A percentile compares a stretch with the other conserved stretches of the same genome.
Conservation (phyloP, 805 yeast species). For the Naumovozyma castellii region DNA sequence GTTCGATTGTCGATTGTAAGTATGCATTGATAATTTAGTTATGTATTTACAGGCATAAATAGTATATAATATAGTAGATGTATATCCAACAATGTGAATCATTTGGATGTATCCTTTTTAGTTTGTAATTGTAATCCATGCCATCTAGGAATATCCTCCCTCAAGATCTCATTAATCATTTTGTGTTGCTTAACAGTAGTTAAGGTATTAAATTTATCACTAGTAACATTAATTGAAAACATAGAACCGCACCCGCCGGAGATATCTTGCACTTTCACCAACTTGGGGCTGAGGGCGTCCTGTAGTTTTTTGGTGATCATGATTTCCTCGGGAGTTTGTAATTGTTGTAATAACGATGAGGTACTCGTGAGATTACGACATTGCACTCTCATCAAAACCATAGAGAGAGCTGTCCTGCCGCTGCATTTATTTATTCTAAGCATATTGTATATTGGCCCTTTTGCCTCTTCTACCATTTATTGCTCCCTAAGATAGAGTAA, state of each 20-base stretch:
- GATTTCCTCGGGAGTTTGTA: slow-evolving; percentile 39
- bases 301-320: slow-evolving; percentile 50
- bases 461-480: too few species aligned
- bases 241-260: slow-evolving; percentile 97
- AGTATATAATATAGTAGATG: too few species aligned
- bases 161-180: slow-evolving; percentile 68
- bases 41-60: background rate
- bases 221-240: slow-evolving; percentile 79
- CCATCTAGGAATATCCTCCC: slow-evolving; percentile 85
- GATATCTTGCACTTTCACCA: slow-evolving; percentile 64
- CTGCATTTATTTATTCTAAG: too few species aligned
- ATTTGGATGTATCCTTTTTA: slow-evolving; percentile 28
- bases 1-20: too few species aligned
- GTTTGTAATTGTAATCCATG: slow-evolving; percentile 89
- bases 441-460: too few species aligned
- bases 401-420: too few species aligned
- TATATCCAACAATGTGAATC: too few species aligned
- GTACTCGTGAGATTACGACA: background rate
- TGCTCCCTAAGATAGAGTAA: too few species aligned
- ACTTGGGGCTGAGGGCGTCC: slow-evolving; percentile 48
- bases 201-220: slow-evolving; percentile 66
- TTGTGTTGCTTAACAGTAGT: slow-evolving; percentile 88
- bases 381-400: background rate
- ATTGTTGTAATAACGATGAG: slow-evolving; percentile 2
- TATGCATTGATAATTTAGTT: too few species aligned